Evolutionary conservation across 2,329 filamentous ascomycete genomes (phyloP).

Genomic region (Parafenestella ontariensis): DNA sequence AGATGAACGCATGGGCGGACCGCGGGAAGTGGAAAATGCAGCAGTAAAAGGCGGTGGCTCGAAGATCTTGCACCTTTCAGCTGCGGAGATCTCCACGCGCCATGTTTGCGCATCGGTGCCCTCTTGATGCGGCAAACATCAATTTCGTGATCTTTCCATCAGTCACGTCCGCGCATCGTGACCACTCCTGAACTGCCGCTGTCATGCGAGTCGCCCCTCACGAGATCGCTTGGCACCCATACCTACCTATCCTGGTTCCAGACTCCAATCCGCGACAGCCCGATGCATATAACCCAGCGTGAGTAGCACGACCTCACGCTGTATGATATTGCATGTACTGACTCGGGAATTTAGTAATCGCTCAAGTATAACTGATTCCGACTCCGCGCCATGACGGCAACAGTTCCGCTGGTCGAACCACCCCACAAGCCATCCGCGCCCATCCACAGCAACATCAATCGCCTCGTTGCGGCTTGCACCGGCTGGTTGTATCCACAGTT

Average conservation of each 20-base stretch:
- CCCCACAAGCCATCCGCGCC: not conserved
- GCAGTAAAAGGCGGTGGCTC: not conserved
- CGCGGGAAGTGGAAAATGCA: too few species aligned
- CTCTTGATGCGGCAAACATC: not conserved
- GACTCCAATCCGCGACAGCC: not conserved
- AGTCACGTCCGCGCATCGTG: not conserved
- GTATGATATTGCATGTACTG: not conserved
- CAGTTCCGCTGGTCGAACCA: slow-evolving; percentile 7
- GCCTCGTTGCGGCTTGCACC: not conserved
- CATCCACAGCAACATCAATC: not conserved
- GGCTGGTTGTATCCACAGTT: not conserved
- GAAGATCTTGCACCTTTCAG: not conserved
- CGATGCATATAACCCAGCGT: not conserved
- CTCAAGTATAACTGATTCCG: not conserved
- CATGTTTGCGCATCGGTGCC: not conserved
- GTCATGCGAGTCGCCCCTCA: not conserved
- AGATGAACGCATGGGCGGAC: too few species aligned
- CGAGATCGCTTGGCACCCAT: not conserved
- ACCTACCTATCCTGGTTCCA: not conserved
- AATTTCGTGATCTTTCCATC: not conserved
- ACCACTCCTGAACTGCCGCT: not conserved
- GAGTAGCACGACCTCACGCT: not conserved
- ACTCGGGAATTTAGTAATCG: not conserved
- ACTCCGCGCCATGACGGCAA: slow-evolving; percentile 10
- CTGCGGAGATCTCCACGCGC: not conserved